Conservation (phyloP, 2,329 filamentous ascomycete species). For the Grosmannia clavigera region DNA sequence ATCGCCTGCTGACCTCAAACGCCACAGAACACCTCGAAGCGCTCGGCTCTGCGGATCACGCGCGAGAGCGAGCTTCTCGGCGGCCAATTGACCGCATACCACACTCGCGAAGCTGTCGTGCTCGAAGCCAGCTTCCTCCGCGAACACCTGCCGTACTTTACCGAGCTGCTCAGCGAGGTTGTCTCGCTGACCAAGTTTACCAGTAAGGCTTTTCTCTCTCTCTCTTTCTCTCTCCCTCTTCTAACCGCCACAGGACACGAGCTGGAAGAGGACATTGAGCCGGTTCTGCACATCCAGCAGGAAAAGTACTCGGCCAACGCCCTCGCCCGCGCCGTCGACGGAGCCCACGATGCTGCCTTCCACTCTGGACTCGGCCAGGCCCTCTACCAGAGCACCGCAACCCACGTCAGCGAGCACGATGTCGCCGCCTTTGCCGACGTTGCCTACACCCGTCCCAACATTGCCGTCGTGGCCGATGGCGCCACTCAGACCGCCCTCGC, state of each 20-base stretch:
- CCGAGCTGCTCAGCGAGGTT: slow-evolving; percentile 89
- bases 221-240: neutral
- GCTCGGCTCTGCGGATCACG: slow-evolving; percentile 83
- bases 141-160: slow-evolving; percentile 93
- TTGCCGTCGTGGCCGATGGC: slow-evolving; percentile 84
- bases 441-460: slow-evolving; percentile 80
- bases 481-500: slow-evolving; percentile 61
- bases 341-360: slow-evolving; percentile 77
- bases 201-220: slow-evolving; percentile 35
- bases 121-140: slow-evolving; percentile 90
- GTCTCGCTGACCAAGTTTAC: slow-evolving; percentile 78
- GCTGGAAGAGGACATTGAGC: slow-evolving; percentile 76
- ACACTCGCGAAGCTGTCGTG: slow-evolving; percentile 87
- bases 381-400: slow-evolving; percentile 58
- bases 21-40: slow-evolving; percentile 65
- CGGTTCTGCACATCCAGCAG: slow-evolving; percentile 66
- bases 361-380: slow-evolving; percentile 81
- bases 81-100: slow-evolving; percentile 74
- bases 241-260: slow-evolving; percentile 55
- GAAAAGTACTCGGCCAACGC: slow-evolving; percentile 53
- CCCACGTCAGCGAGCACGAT: slow-evolving; percentile 66
- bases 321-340: slow-evolving; percentile 64
- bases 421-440: slow-evolving; percentile 64
- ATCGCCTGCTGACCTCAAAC: neutral
- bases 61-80: slow-evolving; percentile 93